phyloP scores from a whole-genome alignment of 768 basidiomycete genomes.

The Cystofilobasidium macerans region DNA sequence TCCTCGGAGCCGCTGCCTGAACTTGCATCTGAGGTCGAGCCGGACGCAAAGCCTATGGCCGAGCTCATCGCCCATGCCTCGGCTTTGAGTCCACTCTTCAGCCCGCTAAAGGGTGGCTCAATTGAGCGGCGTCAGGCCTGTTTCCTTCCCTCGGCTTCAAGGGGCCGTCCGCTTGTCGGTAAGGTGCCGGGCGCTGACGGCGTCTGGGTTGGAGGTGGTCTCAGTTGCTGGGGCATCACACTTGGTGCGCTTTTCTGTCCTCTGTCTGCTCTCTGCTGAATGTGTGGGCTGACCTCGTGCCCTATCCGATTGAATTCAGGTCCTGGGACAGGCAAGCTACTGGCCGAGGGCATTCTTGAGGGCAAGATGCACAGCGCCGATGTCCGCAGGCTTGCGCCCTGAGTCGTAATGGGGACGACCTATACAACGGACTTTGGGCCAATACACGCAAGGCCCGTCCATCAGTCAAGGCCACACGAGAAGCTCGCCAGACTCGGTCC shows the following conservation, averaged over 20 bases:
- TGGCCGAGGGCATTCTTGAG: constrained; percentile 64
- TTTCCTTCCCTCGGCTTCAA: constrained; percentile 57
- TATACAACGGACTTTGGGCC: too few relatives aligned
- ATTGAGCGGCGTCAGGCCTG: constrained; percentile 59
- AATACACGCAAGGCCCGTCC: too few relatives aligned
- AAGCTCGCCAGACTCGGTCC: too few relatives aligned
- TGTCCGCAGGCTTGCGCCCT: constrained; percentile 47
- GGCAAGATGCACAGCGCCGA: constrained; percentile 49
- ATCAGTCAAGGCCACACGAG: too few relatives aligned
- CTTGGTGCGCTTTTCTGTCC: constrained; percentile 25
- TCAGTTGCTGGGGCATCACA: constrained; percentile 56
- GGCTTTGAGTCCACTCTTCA: constrained; percentile 42
- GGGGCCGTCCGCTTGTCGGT: constrained; percentile 63
- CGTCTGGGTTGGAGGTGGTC: constrained; percentile 62
- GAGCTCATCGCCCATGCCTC: constrained; percentile 1
- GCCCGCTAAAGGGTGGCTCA: constrained; percentile 45
- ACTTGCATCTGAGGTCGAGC: constrained; percentile 57
- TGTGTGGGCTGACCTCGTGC: not conserved
- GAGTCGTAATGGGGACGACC: not conserved
- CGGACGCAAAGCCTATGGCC: not conserved
- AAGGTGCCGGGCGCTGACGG: constrained; percentile 53
- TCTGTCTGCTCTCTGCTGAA: constrained; percentile 19
- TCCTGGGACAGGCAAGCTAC: constrained; percentile 65
- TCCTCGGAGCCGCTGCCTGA: constrained; percentile 60
- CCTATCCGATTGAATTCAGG: constrained; percentile 41